Evolutionary conservation across 2,329 filamentous ascomycete genomes (phyloP), one percentile per base, ranked within the genome.

Genomic region (Colletotrichum lini): DNA sequence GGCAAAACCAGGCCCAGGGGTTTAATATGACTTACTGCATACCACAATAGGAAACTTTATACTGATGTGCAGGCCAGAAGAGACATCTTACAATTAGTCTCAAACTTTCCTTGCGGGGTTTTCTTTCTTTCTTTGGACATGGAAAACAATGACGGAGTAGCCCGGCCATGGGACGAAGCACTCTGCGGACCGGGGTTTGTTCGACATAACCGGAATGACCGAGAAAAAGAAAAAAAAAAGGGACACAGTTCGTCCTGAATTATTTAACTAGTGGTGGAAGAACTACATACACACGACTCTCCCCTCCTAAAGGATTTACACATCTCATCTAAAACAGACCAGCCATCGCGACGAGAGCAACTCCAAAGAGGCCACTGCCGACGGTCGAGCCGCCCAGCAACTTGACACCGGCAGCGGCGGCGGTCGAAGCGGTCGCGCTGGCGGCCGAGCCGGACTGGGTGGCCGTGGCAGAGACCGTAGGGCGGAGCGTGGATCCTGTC

Each of bases 361-460:
- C 52, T 15, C 69, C 69, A 18, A 72, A 49, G n/a, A 69, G 16
- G 2, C 64, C 69, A 21, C 58, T 64, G 65, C 69, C 53, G 30
- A 67, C 38, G 40, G 65, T 52, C 10, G 69, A 44, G 18, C 53
- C 47, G 16, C 45, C 44, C 21, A 45, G 15, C 38, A 57, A 38
- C 18, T 35, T 63, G 12, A 30, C 65, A 3, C 23, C 10, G 13
- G 65, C 59, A 38, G 58, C 65, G 50, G 47, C 53, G 23, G n/a
- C 38, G 8, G 64, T 26, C 8, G 65, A 45, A 21, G 69, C 45
- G 23, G 40, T 63, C 3, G 69, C 69, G 53, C 58, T 64, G n/a
- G 69, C 64, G 9, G 63, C 57, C 4, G 67, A 50, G 57, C 69
- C 65, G 21, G 69, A 72, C 40, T 58, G 58, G 44, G 65, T 69